Conservation (phyloP, 345 rosid species). For the Firmiana major region DNA sequence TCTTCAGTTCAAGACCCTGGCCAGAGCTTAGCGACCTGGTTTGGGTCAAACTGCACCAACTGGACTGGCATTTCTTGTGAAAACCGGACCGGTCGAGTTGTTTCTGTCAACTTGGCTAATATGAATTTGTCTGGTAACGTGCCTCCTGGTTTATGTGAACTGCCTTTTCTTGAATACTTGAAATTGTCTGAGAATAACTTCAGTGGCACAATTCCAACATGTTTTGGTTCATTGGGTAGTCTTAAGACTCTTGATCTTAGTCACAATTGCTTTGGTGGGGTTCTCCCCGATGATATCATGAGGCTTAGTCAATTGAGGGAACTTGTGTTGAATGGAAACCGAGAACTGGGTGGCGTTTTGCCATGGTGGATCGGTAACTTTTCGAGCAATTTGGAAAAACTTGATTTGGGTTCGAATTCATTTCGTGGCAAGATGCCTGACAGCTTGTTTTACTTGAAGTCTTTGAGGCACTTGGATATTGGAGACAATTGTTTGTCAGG, state of each 20-base stretch:
- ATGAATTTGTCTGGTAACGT: constrained; percentile 60
- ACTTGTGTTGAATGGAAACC: constrained; percentile 53
- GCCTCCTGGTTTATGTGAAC: constrained; percentile 56
- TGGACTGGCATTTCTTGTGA: constrained; percentile 78
- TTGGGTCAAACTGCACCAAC: constrained; percentile 59
- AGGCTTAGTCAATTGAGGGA: constrained; percentile 52
- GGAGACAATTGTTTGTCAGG: constrained; percentile 59
- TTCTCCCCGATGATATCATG: constrained; percentile 44
- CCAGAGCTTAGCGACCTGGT: constrained; percentile 58
- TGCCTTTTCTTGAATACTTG: constrained; percentile 48
- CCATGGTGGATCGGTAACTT: constrained; percentile 71
- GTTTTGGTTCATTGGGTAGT: constrained; percentile 49
- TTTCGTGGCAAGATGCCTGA: constrained; percentile 64
- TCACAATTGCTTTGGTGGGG: constrained; percentile 51
- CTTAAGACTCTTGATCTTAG: constrained; percentile 72
- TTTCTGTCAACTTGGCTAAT: constrained; percentile 50
- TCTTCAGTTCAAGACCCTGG: constrained; percentile 51
- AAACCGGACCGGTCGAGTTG: constrained; percentile 48
- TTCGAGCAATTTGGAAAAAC: constrained; percentile 49
- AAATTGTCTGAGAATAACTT: constrained; percentile 54
- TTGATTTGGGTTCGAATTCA: constrained; percentile 69
- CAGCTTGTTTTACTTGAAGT: constrained; percentile 42
- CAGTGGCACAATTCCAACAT: constrained; percentile 56
- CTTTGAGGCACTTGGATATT: constrained; percentile 62
- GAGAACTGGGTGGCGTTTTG: constrained; percentile 48